These are phyloP conservation scores for Penicillium sp. DNA, from an alignment of 2,329 filamentous ascomycete species.

Conservation along the genomic window DNA sequence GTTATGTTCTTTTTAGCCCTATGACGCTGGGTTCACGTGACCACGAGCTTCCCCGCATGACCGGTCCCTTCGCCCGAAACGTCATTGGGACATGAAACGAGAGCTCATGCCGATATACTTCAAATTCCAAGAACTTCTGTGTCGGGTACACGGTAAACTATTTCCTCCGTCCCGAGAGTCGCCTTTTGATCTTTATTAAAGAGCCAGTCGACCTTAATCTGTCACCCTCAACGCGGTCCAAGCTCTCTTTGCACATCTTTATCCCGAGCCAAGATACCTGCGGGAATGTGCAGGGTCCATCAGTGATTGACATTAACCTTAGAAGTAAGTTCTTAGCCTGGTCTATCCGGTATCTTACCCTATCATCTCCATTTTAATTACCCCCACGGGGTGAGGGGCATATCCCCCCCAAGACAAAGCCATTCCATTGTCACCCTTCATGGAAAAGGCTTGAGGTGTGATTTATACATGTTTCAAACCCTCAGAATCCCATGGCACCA, in stretches of 20 bases:
- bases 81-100: slow-evolving; percentile 20
- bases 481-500: neutral
- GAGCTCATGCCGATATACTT: slow-evolving; percentile 2
- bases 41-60: slow-evolving; percentile 3
- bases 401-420: neutral
- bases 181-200: neutral
- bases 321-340: slow-evolving; percentile 9
- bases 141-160: neutral
- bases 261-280: neutral
- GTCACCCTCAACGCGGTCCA: neutral
- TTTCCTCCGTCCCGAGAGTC: neutral
- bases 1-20: neutral
- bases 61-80: slow-evolving; percentile 34
- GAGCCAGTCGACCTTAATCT: neutral
- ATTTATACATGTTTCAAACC: neutral
- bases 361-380: neutral
- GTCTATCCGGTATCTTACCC: neutral
- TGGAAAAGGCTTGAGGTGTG: neutral
- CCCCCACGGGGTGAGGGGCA: slow-evolving; percentile 2
- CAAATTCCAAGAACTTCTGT: slow-evolving; percentile 2
- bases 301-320: slow-evolving; percentile 2
- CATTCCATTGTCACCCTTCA: neutral
- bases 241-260: neutral
- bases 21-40: slow-evolving; percentile 10
- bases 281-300: neutral